phyloP scores from a whole-genome alignment of 2,329 filamentous ascomycete genomes.

The Endothia cerciana region DNA sequence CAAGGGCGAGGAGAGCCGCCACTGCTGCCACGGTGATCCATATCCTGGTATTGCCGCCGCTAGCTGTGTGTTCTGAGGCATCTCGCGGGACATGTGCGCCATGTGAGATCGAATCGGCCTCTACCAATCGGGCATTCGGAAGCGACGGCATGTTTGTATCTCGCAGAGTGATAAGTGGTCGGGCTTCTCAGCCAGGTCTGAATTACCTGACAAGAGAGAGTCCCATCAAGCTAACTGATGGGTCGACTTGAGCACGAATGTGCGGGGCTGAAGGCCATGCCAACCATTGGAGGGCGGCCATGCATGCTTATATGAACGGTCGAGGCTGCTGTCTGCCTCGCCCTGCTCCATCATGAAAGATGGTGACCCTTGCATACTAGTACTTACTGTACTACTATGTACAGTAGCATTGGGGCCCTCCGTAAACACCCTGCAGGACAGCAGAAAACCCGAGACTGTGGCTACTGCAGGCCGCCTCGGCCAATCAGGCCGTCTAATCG shows the following conservation, averaged over 20 bases:
- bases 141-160: conserved; percentile 7
- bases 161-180: not conserved
- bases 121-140: not conserved
- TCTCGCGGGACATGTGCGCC: conserved; percentile 7
- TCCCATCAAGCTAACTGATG: not conserved
- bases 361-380: not conserved
- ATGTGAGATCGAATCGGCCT: not conserved
- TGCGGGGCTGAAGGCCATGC: too few species aligned
- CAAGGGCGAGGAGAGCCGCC: conserved; percentile 34
- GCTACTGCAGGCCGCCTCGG: not conserved
- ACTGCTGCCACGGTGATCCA: conserved; percentile 38
- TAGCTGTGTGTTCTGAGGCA: conserved; percentile 33
- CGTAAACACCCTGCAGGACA: not conserved
- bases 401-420: not conserved
- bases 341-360: conserved; percentile 4
- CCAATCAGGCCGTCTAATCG: not conserved
- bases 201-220: too few species aligned
- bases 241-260: not conserved
- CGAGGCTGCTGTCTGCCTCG: conserved; percentile 5
- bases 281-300: not conserved
- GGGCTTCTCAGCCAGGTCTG: not conserved
- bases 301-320: conserved; percentile 18
- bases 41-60: conserved; percentile 20
- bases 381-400: not conserved
- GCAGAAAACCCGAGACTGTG: not conserved